Evolutionary conservation across 345 rosid genomes (phyloP), one percentile per base, ranked within the genome.

Genomic region (Schrenkiella parvula): DNA sequence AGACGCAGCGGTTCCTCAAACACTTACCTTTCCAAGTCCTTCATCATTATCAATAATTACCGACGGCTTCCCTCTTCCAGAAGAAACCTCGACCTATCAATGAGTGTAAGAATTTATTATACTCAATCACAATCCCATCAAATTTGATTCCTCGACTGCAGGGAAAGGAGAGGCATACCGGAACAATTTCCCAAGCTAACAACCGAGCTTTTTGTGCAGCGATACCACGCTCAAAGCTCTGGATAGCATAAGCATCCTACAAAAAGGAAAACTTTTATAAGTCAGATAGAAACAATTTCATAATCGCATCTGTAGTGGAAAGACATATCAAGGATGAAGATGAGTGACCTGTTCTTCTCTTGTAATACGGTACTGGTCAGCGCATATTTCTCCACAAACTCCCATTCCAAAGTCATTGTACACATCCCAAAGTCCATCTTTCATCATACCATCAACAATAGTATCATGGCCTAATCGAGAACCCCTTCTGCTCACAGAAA

Each of bases 361-460:
- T 38, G 91, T 64, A 22, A 95, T 82, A 15, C 28, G 62, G 81
- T 87, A 82, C 43, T 83, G 86, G 34, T 87, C 89, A 57, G 99
- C 96, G 75, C 99, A 95, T 67, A 95, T 72, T 82, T 95, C 99
- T 47, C 83, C 99, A 66, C 96, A 91, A 37, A 83, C 83, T 74
- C 99, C 97, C 95, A 91, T 95, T 18, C 85, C 95, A 79, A 83
- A 84, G 74, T 95, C 88, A 59, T 95, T 95, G 75, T 87, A 95
- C 22, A 95, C 98, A 82, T 95, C 99, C 99, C 99, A 95, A 54
- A 95, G 81, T 25, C 99, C 99, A 78, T 95, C 99, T 83, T 91
- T 89, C 64, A 87, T 77, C 96, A 95, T 86, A 55, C 96, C 98
- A 56, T 95, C 99, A 31, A 95, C 81, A 70, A 95, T 58, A 34